Evolutionary conservation across 805 yeast genomes (phyloP), one percentile per base, ranked within the genome.

Genomic region (Saitoella complicata): DNA sequence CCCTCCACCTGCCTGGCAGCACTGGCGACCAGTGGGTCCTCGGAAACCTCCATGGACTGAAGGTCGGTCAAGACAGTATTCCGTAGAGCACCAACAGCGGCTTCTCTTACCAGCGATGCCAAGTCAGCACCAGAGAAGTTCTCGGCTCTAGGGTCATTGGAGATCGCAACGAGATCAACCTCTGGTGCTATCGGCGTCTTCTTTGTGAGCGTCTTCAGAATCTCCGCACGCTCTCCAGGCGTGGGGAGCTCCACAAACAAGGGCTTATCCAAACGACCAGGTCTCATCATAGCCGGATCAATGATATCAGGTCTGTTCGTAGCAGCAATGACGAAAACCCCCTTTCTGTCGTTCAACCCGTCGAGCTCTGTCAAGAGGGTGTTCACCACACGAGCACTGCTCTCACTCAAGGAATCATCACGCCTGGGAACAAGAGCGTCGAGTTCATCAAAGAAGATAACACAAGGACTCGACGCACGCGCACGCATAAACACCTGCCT

Each of bases 251-350:
- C 96, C 31, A 88, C 88, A 61, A 79, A 88, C 39, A 88, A 66
- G 2, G 95, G 84, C 62, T 88, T 91, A 58, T 91, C 97, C 55
- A 88, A 69, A 61, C 98, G 75, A 5, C 97, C 98, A 0, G 97
- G 97, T 58, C 98, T 74, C 39, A 91, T 65, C 97, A 88, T 91
- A 0, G 98, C 98, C 3, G 95, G 86, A 62, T 88, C 98, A 51
- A 88, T 91, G 84, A 88, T 88, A 59, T 88, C 98, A 0, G 97
- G 97, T 59, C 98, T 73, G 56, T 88, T 88, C 0, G 98, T 88
- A 1, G 98, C 98, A 31, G 95, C 97, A 52, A 88, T 75, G 4
- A 88, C 97, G 60, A 81, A 91, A 1, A 88, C 84, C 1, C 97
- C 97, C 48, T 80, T 75, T 53, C 97, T 70, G 53, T 88, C 95